phyloP scores from a whole-genome alignment of 208 protist genomes.

The Perkinsela sp. region DNA sequence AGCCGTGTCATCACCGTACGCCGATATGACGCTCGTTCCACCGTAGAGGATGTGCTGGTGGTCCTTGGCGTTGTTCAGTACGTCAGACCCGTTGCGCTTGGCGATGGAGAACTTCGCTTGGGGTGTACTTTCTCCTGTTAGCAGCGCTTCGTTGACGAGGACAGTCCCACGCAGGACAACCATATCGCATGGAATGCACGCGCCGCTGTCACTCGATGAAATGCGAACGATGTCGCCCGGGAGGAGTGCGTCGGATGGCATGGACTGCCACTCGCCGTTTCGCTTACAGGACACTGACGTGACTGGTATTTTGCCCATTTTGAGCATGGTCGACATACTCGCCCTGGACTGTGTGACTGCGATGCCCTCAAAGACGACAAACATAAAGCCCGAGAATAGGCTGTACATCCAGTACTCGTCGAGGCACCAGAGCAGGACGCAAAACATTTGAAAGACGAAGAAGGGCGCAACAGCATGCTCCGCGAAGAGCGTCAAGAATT shows the following conservation, averaged over 20 bases:
- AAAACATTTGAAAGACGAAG: slow-evolving; percentile 96
- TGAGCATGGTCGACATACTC: slow-evolving; percentile 66
- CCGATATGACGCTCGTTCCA: slow-evolving; percentile 74
- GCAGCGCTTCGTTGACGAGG: slow-evolving; percentile 89
- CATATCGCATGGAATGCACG: slow-evolving; percentile 66
- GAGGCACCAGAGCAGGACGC: slow-evolving; percentile 74
- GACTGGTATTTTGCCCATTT: slow-evolving; percentile 66
- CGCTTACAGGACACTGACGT: slow-evolving; percentile 30
- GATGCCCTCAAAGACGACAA: slow-evolving; percentile 83
- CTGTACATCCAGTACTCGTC: slow-evolving; percentile 92
- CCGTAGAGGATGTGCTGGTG: slow-evolving; percentile 66
- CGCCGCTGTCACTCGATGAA: slow-evolving; percentile 16
- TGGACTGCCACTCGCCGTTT: slow-evolving; percentile 16
- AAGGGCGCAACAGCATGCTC: slow-evolving; percentile 87
- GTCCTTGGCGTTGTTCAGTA: slow-evolving; percentile 55
- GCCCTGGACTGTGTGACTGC: slow-evolving; percentile 69
- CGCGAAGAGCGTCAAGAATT: slow-evolving; percentile 73
- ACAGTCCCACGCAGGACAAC: slow-evolving; percentile 73
- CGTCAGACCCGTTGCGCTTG: background rate
- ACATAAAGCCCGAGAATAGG: slow-evolving; percentile 86
- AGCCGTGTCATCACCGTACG: slow-evolving; percentile 32
- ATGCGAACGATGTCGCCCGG: slow-evolving; percentile 79
- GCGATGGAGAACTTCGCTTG: slow-evolving; percentile 70
- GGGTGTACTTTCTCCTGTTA: slow-evolving; percentile 96
- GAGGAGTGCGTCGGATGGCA: slow-evolving; percentile 41